Conservation (phyloP, 805 yeast species). For the Dipodascus geniculatus region DNA sequence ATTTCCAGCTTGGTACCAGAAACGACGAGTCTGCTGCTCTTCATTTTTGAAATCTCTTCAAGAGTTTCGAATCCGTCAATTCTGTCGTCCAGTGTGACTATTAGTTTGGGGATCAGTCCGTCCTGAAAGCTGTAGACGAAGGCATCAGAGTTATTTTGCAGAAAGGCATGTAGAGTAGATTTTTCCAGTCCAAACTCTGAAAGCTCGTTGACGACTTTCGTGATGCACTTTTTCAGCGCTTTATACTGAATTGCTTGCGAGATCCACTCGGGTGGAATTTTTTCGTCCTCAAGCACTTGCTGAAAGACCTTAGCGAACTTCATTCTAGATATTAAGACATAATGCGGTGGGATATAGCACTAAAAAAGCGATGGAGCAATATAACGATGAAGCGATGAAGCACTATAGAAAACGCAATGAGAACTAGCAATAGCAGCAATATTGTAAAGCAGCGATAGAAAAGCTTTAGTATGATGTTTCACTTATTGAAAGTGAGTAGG, state of each 20-base stretch:
- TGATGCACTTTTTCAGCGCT: conserved; percentile 54
- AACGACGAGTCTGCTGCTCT: conserved; percentile 4
- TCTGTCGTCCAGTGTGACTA: conserved; percentile 13
- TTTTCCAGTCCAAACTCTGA: conserved; percentile 44
- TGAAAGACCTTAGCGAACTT: conserved; percentile 67
- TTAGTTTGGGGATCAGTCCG: conserved; percentile 17
- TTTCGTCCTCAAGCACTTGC: conserved; percentile 46
- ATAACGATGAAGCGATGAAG: too few species aligned
- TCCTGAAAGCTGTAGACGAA: conserved; percentile 16
- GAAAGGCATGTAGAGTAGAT: conserved; percentile 25
- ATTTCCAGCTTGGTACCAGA: conserved; percentile 23
- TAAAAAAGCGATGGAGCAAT: too few species aligned
- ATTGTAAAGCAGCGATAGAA: too few species aligned
- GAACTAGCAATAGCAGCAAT: too few species aligned
- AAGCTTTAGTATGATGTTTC: too few species aligned
- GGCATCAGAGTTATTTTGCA: conserved; percentile 10
- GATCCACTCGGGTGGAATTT: conserved; percentile 58
- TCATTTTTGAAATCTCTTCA: conserved; percentile 4
- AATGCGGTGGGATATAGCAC: not conserved
- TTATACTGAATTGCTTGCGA: conserved; percentile 62
- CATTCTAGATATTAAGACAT: too few species aligned
- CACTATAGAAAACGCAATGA: too few species aligned
- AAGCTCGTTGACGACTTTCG: conserved; percentile 53
- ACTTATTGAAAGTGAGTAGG: too few species aligned
- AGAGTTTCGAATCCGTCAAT: conserved; percentile 4